Percentiles rank a stretch among this genome's conserved stretches.
These are phyloP conservation scores for Arthroderma uncinatum DNA, from an alignment of 2,329 filamentous ascomycete genomes.

Conservation along the genomic window DNA sequence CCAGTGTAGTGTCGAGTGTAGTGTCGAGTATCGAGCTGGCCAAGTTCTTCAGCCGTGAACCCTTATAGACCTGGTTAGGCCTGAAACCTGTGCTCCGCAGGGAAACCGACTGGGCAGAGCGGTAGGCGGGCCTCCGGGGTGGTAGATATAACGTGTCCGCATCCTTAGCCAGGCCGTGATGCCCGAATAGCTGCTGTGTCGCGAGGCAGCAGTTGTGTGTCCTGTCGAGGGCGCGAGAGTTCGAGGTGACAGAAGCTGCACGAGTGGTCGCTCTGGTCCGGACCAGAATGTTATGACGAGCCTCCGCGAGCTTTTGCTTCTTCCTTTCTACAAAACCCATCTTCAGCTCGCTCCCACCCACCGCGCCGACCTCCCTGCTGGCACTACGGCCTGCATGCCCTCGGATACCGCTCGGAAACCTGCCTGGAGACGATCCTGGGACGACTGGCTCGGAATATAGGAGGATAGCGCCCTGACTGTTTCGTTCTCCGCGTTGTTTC, in stretches of 20 bases:
- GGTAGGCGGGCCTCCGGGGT: too few species aligned
- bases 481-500: not conserved
- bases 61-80: too few species aligned
- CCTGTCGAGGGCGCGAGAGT: too few species aligned
- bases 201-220: too few species aligned
- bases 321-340: not conserved
- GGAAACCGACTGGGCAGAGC: too few species aligned
- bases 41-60: too few species aligned
- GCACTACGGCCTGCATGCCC: not conserved
- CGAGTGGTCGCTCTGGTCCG: conserved; percentile 1
- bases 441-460: not conserved
- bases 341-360: not conserved
- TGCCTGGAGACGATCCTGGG: not conserved
- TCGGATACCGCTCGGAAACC: not conserved
- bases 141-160: too few species aligned
- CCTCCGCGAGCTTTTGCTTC: not conserved
- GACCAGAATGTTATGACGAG: not conserved
- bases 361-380: not conserved
- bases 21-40: too few species aligned
- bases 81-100: too few species aligned
- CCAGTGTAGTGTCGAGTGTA: too few species aligned
- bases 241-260: not conserved
- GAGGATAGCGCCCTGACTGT: not conserved
- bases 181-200: too few species aligned
- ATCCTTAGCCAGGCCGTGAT: too few species aligned